Base-by-base conservation (phyloP, 2,329 filamentous ascomycete genomes). In the Meredithiella fracta region DNA sequence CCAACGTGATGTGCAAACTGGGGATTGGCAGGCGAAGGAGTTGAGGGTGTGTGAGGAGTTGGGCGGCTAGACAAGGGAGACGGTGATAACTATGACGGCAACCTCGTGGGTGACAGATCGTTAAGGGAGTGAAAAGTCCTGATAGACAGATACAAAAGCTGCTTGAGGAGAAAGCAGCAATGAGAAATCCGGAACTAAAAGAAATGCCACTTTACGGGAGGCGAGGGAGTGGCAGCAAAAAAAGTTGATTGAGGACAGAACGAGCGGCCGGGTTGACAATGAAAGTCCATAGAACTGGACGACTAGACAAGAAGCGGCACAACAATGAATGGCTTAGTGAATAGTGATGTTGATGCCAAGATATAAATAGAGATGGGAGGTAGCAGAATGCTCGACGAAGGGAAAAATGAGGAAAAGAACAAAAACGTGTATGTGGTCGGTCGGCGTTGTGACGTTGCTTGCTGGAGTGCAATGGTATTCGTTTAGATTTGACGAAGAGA, bases 401-500 rank as follows among this genome's bases (percentile, higher is more conserved):
- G 44, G 47, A 52, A 51, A 52, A 44, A n/a, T 20, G 20, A 44
- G 11, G 17, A 44, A 37, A 44, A 22, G 54, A 51, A 56, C n/a
- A 44, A 31, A 51, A 56, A 20, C 52, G 38, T 44, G 52, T 42
- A 47, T 54, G 40, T 44, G 37, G 38, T 54, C 50, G 50, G 50
- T 40, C 29, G 50, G 34, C 31, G 52, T 55, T 55, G 53, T 49
- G 42, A 50, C 44, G 42, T 49, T 34, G 53, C n/a, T 37, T 22
- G 26, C 31, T 25, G 44, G 9, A n/a, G 53, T 50, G 23, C 31
- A 47, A 34, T 31, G 40, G 38, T 44, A 29, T 14, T 22, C 26
- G 52, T 47, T 31, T 47, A 38, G 53, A 14, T 54, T 40, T 56
- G 54, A 34, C 47, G 38, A 44, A 56, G 37, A 42, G 54, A 56